Percentiles rank a stretch among this genome's conserved stretches.
phyloP scores from a whole-genome alignment of 2,329 filamentous ascomycete species.

The Neofusicoccum parvum region DNA sequence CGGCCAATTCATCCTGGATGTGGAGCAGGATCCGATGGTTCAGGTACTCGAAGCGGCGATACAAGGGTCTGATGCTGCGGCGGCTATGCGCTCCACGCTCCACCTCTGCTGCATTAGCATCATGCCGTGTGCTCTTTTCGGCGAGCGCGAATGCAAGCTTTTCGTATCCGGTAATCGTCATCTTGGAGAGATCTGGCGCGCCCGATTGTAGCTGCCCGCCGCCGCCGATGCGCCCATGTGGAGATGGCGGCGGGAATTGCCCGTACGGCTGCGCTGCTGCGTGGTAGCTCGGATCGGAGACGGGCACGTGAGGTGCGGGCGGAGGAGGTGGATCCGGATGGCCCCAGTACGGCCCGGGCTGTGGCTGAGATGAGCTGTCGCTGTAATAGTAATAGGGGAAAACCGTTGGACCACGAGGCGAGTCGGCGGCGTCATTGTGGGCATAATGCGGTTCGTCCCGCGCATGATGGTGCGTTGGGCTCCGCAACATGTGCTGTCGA shows the following conservation, averaged over 20 bases:
- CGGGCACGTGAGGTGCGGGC: slow-evolving; percentile 17
- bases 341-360: slow-evolving; percentile 16
- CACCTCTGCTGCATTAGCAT: slow-evolving; percentile 20
- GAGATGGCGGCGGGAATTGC: slow-evolving; percentile 17
- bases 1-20: slow-evolving; percentile 80
- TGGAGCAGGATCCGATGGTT: slow-evolving; percentile 82
- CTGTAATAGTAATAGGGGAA: slow-evolving; percentile 19
- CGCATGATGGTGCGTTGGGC: not conserved
- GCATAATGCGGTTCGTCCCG: slow-evolving; percentile 20
- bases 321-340: slow-evolving; percentile 14
- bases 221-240: not conserved
- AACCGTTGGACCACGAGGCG: slow-evolving; percentile 10
- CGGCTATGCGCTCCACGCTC: not conserved
- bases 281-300: slow-evolving; percentile 13
- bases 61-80: slow-evolving; percentile 60
- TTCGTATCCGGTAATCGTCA: slow-evolving; percentile 41
- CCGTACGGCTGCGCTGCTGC: slow-evolving; percentile 14
- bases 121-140: slow-evolving; percentile 29
- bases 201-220: slow-evolving; percentile 10
- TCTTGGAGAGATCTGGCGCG: slow-evolving; percentile 29
- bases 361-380: slow-evolving; percentile 13
- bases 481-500: slow-evolving; percentile 14
- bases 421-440: slow-evolving; percentile 2
- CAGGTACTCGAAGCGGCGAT: slow-evolving; percentile 78
- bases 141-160: slow-evolving; percentile 40